Evolutionary conservation across 2,329 filamentous ascomycete genomes (phyloP).

Genomic region (Tolypocladium inflatum): DNA sequence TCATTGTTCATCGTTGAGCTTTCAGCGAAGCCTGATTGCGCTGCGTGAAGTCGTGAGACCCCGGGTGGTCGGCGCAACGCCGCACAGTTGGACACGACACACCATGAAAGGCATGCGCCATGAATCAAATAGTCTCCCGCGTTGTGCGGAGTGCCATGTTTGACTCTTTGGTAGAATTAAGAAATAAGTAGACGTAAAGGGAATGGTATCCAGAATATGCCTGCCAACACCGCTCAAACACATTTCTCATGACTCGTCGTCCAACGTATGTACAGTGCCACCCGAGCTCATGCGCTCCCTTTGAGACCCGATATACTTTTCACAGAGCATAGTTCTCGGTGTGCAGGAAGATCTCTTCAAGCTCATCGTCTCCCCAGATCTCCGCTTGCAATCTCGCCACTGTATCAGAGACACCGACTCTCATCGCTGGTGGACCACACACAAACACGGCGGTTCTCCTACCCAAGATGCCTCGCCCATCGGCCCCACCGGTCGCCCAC

Average conservation of each 20-base stretch:
- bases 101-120: neutral
- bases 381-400: slow-evolving; percentile 74
- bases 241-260: neutral
- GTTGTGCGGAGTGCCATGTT: too few relatives aligned
- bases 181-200: too few relatives aligned
- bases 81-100: neutral
- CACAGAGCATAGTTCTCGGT: slow-evolving; percentile 90
- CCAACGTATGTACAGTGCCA: neutral
- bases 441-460: slow-evolving; percentile 83
- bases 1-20: neutral
- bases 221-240: neutral
- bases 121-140: neutral
- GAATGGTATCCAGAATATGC: neutral
- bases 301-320: neutral
- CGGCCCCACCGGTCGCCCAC: slow-evolving; percentile 62
- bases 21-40: neutral
- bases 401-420: slow-evolving; percentile 77
- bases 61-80: neutral
- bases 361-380: slow-evolving; percentile 68
- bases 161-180: too few relatives aligned
- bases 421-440: slow-evolving; percentile 80
- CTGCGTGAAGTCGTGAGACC: neutral
- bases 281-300: neutral
- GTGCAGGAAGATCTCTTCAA: slow-evolving; percentile 89
- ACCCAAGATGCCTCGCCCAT: slow-evolving; percentile 63